phyloP scores from a whole-genome alignment of 2,329 filamentous ascomycete genomes.

The Nemania bipapillata region DNA sequence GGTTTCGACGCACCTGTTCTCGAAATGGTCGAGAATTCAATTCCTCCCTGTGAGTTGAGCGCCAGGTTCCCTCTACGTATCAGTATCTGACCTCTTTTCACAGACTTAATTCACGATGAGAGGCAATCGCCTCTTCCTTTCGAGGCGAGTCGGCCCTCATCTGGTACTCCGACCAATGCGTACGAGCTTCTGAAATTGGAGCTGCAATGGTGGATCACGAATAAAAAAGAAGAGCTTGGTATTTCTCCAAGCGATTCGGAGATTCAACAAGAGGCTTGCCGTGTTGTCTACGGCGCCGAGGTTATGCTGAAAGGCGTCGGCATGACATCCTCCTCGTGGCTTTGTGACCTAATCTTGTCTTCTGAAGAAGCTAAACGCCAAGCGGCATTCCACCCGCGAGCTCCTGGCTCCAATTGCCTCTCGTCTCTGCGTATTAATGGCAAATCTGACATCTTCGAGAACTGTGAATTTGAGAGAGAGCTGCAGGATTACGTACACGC shows the following conservation, averaged over 20 bases:
- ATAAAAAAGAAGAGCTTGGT: slow-evolving; percentile 57
- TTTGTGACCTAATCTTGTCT: slow-evolving; percentile 68
- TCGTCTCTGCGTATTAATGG: slow-evolving; percentile 66
- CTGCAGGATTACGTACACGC: slow-evolving; percentile 65
- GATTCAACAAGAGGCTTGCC: slow-evolving; percentile 68
- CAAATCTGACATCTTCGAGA: slow-evolving; percentile 67
- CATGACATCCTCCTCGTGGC: slow-evolving; percentile 61
- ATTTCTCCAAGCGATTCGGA: slow-evolving; percentile 62
- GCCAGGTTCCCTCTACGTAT: slow-evolving; percentile 48
- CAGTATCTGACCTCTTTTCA: slow-evolving; percentile 53
- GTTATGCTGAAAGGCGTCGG: slow-evolving; percentile 56
- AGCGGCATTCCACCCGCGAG: slow-evolving; percentile 62
- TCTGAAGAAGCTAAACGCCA: slow-evolving; percentile 56
- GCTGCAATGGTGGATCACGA: slow-evolving; percentile 63
- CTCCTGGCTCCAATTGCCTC: slow-evolving; percentile 60
- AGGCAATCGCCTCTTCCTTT: slow-evolving; percentile 67
- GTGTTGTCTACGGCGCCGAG: slow-evolving; percentile 67
- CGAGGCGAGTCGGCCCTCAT: slow-evolving; percentile 58
- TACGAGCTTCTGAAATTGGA: slow-evolving; percentile 71
- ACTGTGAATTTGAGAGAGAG: slow-evolving; percentile 66
- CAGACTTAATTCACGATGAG: slow-evolving; percentile 73
- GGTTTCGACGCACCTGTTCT: slow-evolving; percentile 71
- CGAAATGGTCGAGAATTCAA: slow-evolving; percentile 73
- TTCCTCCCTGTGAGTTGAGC: slow-evolving; percentile 69
- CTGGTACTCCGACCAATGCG: slow-evolving; percentile 64